Evolutionary conservation across 1,284 basidiomycete species (phyloP).

Genomic region (Marasmius fiardii): DNA sequence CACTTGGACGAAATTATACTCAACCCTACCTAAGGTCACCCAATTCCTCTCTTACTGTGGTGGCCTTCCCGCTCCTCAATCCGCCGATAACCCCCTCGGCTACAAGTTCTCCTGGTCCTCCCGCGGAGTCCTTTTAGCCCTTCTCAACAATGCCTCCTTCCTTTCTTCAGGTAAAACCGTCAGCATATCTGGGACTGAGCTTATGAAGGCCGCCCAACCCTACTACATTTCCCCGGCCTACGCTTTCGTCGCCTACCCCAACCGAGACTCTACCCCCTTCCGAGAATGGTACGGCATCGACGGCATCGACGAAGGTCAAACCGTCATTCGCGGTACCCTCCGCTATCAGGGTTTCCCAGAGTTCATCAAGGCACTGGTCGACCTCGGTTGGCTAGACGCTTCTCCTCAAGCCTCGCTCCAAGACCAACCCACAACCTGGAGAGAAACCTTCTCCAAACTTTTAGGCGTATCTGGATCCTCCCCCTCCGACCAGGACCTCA

Average conservation of each 20-base stretch:
- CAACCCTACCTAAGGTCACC: slow-evolving; percentile 60
- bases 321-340: slow-evolving; percentile 90
- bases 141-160: slow-evolving; percentile 91
- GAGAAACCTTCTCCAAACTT: slow-evolving; percentile 80
- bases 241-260: slow-evolving; percentile 97
- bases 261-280: slow-evolving; percentile 94
- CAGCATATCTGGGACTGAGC: slow-evolving; percentile 64
- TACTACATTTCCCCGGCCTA: slow-evolving; percentile 97
- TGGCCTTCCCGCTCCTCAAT: slow-evolving; percentile 90
- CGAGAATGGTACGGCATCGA: slow-evolving; percentile 86
- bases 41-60: slow-evolving; percentile 97
- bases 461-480: slow-evolving; percentile 57
- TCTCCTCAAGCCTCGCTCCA: slow-evolving; percentile 77
- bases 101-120: slow-evolving; percentile 99
- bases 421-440: slow-evolving; percentile 76
- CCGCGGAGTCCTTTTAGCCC: slow-evolving; percentile 91
- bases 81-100: slow-evolving; percentile 92
- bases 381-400: slow-evolving; percentile 87
- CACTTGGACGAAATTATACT: not conserved
- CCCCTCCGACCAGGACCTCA: slow-evolving; percentile 62
- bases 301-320: slow-evolving; percentile 70
- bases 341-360: slow-evolving; percentile 99
- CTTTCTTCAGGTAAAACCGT: slow-evolving; percentile 64
- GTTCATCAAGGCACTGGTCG: slow-evolving; percentile 87
- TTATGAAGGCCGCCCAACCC: slow-evolving; percentile 88